These are phyloP conservation scores for Cutaneotrichosporon dermatis DNA, from an alignment of 1,284 basidiomycete genomes.

Conservation along the genomic window DNA sequence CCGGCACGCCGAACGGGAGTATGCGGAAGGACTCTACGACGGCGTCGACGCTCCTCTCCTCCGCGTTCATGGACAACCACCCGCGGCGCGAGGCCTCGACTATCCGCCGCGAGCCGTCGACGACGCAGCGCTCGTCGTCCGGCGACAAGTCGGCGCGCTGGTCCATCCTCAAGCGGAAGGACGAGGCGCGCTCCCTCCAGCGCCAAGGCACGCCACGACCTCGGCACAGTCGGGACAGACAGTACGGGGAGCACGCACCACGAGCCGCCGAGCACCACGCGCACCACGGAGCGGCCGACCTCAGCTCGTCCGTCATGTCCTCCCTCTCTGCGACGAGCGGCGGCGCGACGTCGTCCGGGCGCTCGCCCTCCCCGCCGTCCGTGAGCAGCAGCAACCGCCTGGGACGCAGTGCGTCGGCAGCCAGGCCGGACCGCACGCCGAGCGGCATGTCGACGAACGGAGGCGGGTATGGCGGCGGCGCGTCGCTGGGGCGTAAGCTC, in stretches of 20 bases:
- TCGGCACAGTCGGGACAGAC: conserved; percentile 9
- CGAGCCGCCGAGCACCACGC: neutral
- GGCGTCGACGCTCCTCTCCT: neutral
- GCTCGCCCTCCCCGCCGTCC: neutral
- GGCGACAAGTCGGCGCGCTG: conserved; percentile 1
- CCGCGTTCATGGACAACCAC: conserved; percentile 1
- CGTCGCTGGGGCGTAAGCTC: conserved; percentile 12
- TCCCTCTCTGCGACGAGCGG: neutral
- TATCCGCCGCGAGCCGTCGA: neutral
- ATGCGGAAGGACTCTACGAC: neutral
- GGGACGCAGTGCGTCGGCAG: neutral
- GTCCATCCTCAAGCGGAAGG: conserved; percentile 6
- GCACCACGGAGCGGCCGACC: neutral
- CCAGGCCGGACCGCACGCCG: neutral
- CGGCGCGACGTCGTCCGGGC: neutral
- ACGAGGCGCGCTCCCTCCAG: neutral
- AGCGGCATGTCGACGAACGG: neutral
- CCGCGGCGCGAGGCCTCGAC: neutral
- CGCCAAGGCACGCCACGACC: conserved; percentile 16
- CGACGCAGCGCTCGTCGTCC: neutral
- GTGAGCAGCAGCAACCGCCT: neutral
- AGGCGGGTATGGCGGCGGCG: conserved; percentile 12
- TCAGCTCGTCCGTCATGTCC: conserved; percentile 8
- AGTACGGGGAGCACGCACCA: conserved; percentile 1
- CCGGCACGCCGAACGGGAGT: conserved; percentile 4